A percentile compares a stretch with the other conserved stretches of the same genome.
Conservation (phyloP, 495 filamentous ascomycete species). For the Lasiosphaeria ovina region DNA sequence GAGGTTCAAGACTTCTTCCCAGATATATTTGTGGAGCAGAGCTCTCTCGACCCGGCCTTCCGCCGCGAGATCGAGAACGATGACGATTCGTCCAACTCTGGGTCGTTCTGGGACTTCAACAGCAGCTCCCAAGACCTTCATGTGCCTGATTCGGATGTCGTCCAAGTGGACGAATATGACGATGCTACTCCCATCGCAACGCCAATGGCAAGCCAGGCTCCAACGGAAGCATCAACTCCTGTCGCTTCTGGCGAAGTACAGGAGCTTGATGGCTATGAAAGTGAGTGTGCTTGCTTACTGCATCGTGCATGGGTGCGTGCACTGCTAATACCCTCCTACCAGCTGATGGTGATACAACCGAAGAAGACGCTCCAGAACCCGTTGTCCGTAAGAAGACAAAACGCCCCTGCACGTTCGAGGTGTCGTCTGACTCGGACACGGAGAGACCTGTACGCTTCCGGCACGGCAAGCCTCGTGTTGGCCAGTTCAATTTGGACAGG, state of each 20-base stretch:
- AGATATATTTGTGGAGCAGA: constrained; percentile 70
- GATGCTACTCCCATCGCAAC: constrained; percentile 36
- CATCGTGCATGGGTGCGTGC: constrained; percentile 18
- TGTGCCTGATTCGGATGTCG: constrained; percentile 32
- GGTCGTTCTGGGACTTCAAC: constrained; percentile 48
- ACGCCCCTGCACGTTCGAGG: constrained; percentile 35
- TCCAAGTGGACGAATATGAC: constrained; percentile 16
- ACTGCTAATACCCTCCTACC: constrained; percentile 52
- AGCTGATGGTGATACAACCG: constrained; percentile 86
- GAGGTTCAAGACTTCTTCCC: constrained; percentile 57
- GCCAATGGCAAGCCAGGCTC: constrained; percentile 50
- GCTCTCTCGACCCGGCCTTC: constrained; percentile 64
- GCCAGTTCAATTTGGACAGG: constrained; percentile 53
- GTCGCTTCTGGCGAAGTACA: constrained; percentile 42
- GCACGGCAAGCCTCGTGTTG: constrained; percentile 47
- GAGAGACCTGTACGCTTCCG: constrained; percentile 35
- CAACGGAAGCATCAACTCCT: constrained; percentile 39
- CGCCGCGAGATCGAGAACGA: constrained; percentile 66
- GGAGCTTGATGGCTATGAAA: constrained; percentile 74
- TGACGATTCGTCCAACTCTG: constrained; percentile 45
- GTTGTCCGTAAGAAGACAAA: constrained; percentile 53
- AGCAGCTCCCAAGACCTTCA: constrained; percentile 24
- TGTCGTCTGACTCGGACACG: constrained; percentile 46
- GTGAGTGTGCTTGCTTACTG: constrained; percentile 52
- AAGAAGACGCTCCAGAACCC: constrained; percentile 68